phyloP scores from a whole-genome alignment of 106 monocot genomes.

The Phalaenopsis aphrodite region DNA sequence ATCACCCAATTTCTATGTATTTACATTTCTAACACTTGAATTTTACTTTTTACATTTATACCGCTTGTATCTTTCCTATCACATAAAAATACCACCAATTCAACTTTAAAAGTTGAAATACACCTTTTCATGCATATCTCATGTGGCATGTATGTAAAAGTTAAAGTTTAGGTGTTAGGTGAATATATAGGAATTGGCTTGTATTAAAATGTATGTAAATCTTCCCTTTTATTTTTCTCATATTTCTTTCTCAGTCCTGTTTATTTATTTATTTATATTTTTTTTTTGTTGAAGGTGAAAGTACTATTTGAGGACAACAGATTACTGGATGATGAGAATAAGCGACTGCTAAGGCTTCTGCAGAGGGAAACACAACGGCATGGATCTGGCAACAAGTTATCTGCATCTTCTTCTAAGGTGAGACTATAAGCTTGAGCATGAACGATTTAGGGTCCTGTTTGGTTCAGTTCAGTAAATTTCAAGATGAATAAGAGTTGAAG shows the following conservation, averaged over 20 bases:
- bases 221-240: neutral
- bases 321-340: conserved; percentile 71
- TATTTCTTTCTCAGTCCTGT: conserved; percentile 1
- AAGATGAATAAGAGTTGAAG: neutral
- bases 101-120: too few species aligned
- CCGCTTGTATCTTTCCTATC: too few species aligned
- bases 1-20: too few species aligned
- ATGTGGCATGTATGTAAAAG: too few species aligned
- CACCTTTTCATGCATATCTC: too few species aligned
- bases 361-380: conserved; percentile 32
- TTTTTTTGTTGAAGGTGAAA: conserved; percentile 39
- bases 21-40: too few species aligned
- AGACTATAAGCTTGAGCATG: neutral
- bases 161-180: too few species aligned
- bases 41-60: too few species aligned
- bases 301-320: conserved; percentile 66
- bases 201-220: too few species aligned
- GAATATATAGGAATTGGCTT: too few species aligned
- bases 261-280: neutral
- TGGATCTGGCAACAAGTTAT: conserved; percentile 41
- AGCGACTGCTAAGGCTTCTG: conserved; percentile 37
- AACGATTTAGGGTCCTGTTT: neutral
- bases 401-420: conserved; percentile 24
- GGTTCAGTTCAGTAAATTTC: neutral
- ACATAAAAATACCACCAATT: too few species aligned